phyloP scores from a whole-genome alignment of 2,329 filamentous ascomycete genomes.

The Apiospora kogelbergensis region DNA sequence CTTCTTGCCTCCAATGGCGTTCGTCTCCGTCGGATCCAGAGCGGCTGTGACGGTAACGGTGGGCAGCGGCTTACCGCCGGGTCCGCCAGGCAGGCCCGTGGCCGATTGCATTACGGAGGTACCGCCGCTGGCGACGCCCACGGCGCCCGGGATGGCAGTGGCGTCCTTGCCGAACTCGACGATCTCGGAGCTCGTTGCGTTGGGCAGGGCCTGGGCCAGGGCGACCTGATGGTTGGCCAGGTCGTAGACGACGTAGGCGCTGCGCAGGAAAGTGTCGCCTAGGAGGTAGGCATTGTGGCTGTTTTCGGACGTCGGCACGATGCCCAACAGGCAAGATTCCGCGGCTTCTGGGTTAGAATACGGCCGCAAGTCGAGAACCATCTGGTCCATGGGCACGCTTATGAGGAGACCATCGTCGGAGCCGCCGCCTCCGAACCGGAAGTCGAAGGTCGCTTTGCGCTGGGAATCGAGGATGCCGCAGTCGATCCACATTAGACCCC shows the following conservation, averaged over 20 bases:
- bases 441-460: slow-evolving; percentile 47
- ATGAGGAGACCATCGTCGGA: slow-evolving; percentile 45
- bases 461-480: slow-evolving; percentile 41
- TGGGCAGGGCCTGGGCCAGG: slow-evolving; percentile 56
- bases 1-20: slow-evolving; percentile 15
- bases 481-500: slow-evolving; percentile 48
- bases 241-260: slow-evolving; percentile 61
- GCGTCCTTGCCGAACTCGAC: slow-evolving; percentile 43
- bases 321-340: slow-evolving; percentile 54
- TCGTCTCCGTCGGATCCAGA: slow-evolving; percentile 16
- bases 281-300: slow-evolving; percentile 44
- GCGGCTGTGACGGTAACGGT: slow-evolving; percentile 17
- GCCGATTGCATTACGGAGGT: slow-evolving; percentile 22
- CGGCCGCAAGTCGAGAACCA: slow-evolving; percentile 42
- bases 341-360: slow-evolving; percentile 32
- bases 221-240: slow-evolving; percentile 57
- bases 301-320: slow-evolving; percentile 42
- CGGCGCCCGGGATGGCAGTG: slow-evolving; percentile 41
- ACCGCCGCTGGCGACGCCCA: slow-evolving; percentile 43
- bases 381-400: slow-evolving; percentile 53
- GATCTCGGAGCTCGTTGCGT: slow-evolving; percentile 44
- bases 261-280: slow-evolving; percentile 59
- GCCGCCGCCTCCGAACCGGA: slow-evolving; percentile 53
- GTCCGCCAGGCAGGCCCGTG: slow-evolving; percentile 20
- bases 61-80: slow-evolving; percentile 10